Conservation (phyloP, 2,329 filamentous ascomycete genomes). For the Teratosphaeria nubilosa region DNA sequence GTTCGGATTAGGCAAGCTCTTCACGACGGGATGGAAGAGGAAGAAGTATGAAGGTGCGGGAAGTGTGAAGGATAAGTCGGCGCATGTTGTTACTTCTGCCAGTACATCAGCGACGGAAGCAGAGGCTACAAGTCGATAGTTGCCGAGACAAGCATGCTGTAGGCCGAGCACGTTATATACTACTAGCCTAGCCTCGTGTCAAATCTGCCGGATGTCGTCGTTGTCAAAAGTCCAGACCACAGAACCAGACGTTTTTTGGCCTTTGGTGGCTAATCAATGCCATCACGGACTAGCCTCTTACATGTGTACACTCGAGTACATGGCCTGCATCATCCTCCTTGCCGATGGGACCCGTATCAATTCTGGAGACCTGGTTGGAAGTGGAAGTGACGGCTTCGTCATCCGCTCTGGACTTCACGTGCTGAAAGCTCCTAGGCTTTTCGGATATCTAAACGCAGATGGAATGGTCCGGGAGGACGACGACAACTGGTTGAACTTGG, state of each 20-base stretch:
- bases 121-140: neutral
- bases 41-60: conserved; percentile 31
- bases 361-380: neutral
- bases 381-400: neutral
- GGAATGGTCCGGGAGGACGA: neutral
- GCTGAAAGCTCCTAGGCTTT: neutral
- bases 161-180: no score
- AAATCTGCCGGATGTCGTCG: no score
- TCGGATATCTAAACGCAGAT: neutral
- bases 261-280: no score
- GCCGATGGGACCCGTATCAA: neutral
- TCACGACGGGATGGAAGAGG: conserved; percentile 72
- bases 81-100: conserved; percentile 34
- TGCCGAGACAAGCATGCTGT: no score
- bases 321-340: neutral
- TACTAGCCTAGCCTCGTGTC: no score
- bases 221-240: no score
- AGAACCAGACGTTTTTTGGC: no score
- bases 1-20: conserved; percentile 69
- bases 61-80: neutral
- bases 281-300: no score
- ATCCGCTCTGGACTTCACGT: neutral
- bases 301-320: no score
- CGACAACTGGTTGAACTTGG: neutral
- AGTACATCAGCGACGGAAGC: neutral